Conservation (phyloP, 73 alveolate genomes). For the Loxodes magnus region DNA sequence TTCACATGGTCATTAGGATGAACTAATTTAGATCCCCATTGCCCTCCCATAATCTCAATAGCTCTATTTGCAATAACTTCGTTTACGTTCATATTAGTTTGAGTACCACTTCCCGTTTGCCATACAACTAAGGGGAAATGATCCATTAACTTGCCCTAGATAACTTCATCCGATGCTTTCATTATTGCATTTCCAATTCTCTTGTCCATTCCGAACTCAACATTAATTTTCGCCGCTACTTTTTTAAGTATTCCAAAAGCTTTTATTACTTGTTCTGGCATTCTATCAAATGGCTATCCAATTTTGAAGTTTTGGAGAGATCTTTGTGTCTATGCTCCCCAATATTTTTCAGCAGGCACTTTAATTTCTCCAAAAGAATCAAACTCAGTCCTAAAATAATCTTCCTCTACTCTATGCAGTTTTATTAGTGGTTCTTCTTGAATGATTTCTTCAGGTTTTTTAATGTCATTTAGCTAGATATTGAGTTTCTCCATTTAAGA, state of each 20-base stretch:
- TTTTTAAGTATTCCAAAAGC: conserved; percentile 87
- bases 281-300: conserved; percentile 79
- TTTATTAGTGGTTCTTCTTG: no score
- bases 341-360: conserved; percentile 85
- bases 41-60: conserved; percentile 81
- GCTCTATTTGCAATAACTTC: conserved; percentile 95
- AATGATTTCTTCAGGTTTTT: no score
- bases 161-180: conserved; percentile 93
- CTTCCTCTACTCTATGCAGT: no score
- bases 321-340: conserved; percentile 99
- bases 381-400: conserved; percentile 79
- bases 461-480: no score
- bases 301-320: conserved; percentile 92
- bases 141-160: conserved; percentile 81
- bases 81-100: conserved; percentile 94
- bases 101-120: conserved; percentile 99
- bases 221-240: conserved; percentile 83
- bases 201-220: conserved; percentile 59
- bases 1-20: conserved; percentile 98
- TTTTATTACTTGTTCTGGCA: conserved; percentile 69
- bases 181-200: conserved; percentile 74
- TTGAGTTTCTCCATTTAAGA: no score
- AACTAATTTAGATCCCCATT: conserved; percentile 83
- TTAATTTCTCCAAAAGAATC: conserved; percentile 93
- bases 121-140: conserved; percentile 96